Conservation (phyloP, 2,329 filamentous ascomycete genomes). For the Fusarium siculi region DNA sequence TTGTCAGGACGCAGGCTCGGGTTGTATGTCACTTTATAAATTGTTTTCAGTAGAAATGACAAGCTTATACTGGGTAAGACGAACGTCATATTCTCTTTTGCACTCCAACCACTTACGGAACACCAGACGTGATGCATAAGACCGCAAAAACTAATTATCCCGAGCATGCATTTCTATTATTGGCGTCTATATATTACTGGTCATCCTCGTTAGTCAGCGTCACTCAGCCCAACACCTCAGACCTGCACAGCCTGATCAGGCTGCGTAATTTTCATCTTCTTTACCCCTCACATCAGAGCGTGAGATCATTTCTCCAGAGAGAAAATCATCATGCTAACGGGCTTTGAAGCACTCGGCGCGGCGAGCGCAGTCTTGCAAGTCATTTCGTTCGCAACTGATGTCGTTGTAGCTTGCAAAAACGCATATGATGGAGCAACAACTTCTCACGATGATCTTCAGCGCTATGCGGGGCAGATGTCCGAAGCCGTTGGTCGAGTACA, state of each 20-base stretch:
- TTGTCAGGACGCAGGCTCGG: background rate
- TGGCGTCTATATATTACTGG: background rate
- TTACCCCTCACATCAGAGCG: background rate
- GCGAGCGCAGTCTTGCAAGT: slow-evolving; percentile 29
- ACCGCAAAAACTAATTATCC: background rate
- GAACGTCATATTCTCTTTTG: background rate
- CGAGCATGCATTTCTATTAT: background rate
- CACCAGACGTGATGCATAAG: accelerated
- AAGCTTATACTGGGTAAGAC: accelerated
- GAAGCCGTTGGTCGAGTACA: background rate
- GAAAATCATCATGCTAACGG: background rate
- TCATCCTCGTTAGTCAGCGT: accelerated
- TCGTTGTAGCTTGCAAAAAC: background rate
- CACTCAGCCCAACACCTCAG: background rate
- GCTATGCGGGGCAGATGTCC: background rate
- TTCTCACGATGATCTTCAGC: background rate
- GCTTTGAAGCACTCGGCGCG: slow-evolving; percentile 18
- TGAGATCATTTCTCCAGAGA: accelerated
- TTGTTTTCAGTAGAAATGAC: background rate
- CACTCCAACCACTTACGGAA: background rate
- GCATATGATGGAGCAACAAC: slow-evolving; percentile 10
- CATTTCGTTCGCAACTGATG: slow-evolving; percentile 5
- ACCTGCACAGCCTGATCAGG: background rate
- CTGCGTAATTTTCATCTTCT: background rate
- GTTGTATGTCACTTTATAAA: background rate